Base-by-base conservation (phyloP, 78 protist species). In the Guillardia theta region DNA sequence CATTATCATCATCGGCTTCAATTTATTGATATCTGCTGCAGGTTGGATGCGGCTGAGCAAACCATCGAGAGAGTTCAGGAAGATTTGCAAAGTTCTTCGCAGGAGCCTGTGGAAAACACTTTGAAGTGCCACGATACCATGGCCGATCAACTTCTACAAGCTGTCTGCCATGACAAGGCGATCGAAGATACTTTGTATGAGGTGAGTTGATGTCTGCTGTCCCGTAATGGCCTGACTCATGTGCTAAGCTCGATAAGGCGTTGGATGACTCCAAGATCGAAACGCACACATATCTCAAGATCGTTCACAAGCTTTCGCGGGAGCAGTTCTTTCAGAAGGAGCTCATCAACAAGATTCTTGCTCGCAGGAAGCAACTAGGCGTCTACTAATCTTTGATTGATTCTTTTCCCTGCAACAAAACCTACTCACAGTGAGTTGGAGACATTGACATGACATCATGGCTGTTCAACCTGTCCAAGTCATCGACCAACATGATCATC, bases 281-380 rank as follows among this genome's bases (percentile, higher is more conserved):
- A 22, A 33, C 83, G 41, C 36, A 24, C 10, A 43, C n/a, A 43
- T 70, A 70, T 18, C 41, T 70, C 46, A 36, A 43, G 21, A 36
- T 70, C 83, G 22, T 24, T 3, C 83, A 22, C 41, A 12, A 24
- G 36, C 83, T 70, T 24, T 22, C 36, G 83, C 33, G 83, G 6
- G 46, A 70, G 83, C 83, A 70, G 41, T 70, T 70, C 41, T 33
- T 70, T 43, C 46, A 70, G 83, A 70, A 70, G 83, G 83, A 70
- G 83, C 41, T 70, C n/a, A 33, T 43, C 83, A 24, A 33, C 41
- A 70, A 70, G 41, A 70, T 70, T 9, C 33, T 70, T 24, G 83
- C 45, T 6, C 33, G 41, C 45, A 36, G 83, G 46, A 36, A 43
- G 22, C 45, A 33, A 12, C 83, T 70, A 36, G 83, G 83, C 41